Evolutionary conservation across 2,329 filamentous ascomycete genomes (phyloP), one percentile per base, ranked within the genome.

Genomic region (Microsporum ferrugineum): DNA sequence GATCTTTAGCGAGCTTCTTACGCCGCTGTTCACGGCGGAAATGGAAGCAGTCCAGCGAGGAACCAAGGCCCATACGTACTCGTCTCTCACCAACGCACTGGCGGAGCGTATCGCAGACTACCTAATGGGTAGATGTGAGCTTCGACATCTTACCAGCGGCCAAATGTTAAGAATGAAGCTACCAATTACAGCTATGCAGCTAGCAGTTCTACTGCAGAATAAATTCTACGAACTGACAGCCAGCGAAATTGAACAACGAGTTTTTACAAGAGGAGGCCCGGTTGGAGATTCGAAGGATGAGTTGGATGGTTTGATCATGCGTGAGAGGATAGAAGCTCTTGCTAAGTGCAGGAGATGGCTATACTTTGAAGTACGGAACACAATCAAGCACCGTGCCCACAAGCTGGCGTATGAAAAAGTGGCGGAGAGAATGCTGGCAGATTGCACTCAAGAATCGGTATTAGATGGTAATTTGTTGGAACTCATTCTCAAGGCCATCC

Each of bases 211-310:
- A 10, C n/a, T 58, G 23, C 60, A 61, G 29, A 61, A 61, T 33
- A 61, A 61, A 33, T 38, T 51, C 1, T 61, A 61, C 49, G 60
- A 61, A 33, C 27, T 58, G 53, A 57, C 60, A 17, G 60, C 51
- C 27, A 61, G 60, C 60, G 60, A 61, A 39, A 51, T 61, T 38
- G 60, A 57, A 41, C 60, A 61, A 31, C 60, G 51, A 8, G 53
- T 61, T 1, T 8, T 61, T 27, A 61, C 60, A n/a, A 57, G 60
- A 49, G 60, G 60, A 27, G 60, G 60, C 14, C 60, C 60, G 3
- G 29, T 29, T 38, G 51, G 60, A 17, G 31, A 61, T 38, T 47
- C 38, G 53, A 61, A 34, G 7, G 39, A 41, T n/a, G 39, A 41
- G 8, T 33, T 60, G 7, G 59, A 60, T 29, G 17, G 23, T 23